Percentiles rank a stretch among this genome's conserved stretches.
Conservation (phyloP, 176 grass and related monocot genomes). For the Cenchrus purpureus region DNA sequence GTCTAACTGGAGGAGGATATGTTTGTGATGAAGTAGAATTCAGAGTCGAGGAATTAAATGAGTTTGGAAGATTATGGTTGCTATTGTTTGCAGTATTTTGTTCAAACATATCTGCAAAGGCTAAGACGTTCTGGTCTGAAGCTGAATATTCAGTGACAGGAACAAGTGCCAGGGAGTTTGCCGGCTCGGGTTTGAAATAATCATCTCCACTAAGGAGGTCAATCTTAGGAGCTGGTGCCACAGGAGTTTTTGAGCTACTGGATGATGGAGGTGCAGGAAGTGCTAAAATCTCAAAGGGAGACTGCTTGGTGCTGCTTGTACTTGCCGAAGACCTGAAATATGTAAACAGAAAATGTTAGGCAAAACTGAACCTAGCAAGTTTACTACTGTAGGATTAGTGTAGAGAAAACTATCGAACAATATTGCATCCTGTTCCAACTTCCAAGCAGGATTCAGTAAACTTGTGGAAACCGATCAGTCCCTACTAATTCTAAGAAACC, state of each 20-base stretch:
- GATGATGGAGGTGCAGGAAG: constrained; percentile 66
- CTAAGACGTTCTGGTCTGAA: constrained; percentile 77
- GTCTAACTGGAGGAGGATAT: constrained; percentile 39
- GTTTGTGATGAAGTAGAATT: constrained; percentile 61
- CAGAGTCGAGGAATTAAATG: constrained; percentile 19
- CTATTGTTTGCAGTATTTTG: constrained; percentile 54
- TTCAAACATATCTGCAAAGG: constrained; percentile 87
- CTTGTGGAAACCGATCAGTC: neutral
- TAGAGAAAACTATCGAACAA: constrained; percentile 7
- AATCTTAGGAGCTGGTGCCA: constrained; percentile 53
- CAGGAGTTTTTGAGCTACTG: constrained; percentile 39
- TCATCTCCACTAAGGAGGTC: constrained; percentile 92
- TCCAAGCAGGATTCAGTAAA: neutral
- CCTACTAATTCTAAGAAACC: neutral
- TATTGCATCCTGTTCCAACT: constrained; percentile 10
- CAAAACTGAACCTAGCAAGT: neutral
- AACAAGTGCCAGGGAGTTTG: constrained; percentile 72
- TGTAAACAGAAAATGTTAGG: constrained; percentile 2
- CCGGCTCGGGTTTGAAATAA: constrained; percentile 71
- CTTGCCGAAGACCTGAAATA: constrained; percentile 52
- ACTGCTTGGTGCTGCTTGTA: constrained; percentile 56
- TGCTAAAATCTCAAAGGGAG: constrained; percentile 65
- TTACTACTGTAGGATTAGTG: constrained; percentile 14
- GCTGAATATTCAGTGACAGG: constrained; percentile 63
- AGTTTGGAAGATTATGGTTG: constrained; percentile 44